These are phyloP conservation scores for Umbelopsis ramanniana DNA, from an alignment of 192 early-diverging fungal species.

Conservation along the genomic window DNA sequence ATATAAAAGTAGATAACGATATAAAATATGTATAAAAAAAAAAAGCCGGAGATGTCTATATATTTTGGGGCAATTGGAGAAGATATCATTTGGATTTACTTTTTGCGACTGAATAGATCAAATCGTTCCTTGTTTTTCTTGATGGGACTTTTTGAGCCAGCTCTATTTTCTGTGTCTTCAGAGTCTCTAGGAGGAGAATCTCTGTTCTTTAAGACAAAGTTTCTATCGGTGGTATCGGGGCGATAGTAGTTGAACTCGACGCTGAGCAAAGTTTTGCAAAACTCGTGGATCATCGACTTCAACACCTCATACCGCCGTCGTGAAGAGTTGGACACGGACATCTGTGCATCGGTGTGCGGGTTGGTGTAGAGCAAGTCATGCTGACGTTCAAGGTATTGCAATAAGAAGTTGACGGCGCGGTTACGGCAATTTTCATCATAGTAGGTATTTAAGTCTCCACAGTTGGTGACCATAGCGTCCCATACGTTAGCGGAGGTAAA, in stretches of 20 bases:
- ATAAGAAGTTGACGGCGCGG: conserved; percentile 39
- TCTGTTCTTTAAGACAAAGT: conserved; percentile 3
- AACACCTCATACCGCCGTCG: conserved; percentile 48
- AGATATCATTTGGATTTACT: not conserved
- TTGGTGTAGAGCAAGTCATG: conserved; percentile 34
- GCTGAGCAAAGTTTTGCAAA: conserved; percentile 50
- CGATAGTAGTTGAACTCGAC: conserved; percentile 50
- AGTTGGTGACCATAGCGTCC: conserved; percentile 45
- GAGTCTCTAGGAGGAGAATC: conserved; percentile 12
- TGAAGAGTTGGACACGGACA: conserved; percentile 33
- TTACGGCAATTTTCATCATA: conserved; percentile 38
- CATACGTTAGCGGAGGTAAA: conserved; percentile 40
- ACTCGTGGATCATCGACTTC: conserved; percentile 56
- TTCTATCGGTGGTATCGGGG: conserved; percentile 23
- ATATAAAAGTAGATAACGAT: not conserved
- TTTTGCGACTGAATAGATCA: conserved; percentile 11
- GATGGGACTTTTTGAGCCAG: conserved; percentile 18
- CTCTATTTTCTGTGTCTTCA: not conserved
- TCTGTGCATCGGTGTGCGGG: conserved; percentile 33
- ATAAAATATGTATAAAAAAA: not conserved
- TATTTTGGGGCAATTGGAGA: not conserved
- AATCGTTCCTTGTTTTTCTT: conserved; percentile 18
- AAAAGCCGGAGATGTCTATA: not conserved
- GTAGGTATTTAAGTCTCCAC: conserved; percentile 44
- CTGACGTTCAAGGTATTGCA: conserved; percentile 32